These are phyloP conservation scores for Patellifolia procumbens DNA, from an alignment of 179 eudicot genomes.

Conservation along the genomic window DNA sequence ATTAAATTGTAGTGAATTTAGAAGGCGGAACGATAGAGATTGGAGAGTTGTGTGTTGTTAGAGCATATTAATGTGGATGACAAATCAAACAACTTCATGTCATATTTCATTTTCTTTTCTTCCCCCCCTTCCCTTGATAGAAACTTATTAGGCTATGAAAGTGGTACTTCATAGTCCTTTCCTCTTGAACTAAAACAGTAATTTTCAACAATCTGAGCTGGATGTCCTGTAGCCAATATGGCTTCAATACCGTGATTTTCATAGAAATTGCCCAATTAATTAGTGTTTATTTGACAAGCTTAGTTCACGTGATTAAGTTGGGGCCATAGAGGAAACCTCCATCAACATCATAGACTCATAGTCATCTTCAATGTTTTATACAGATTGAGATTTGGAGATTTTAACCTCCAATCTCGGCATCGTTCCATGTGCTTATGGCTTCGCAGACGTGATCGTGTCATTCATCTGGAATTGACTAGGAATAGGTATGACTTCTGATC, in stretches of 20 bases:
- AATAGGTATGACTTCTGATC: constrained; percentile 32
- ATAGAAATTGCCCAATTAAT: constrained; percentile 6
- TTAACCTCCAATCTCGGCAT: constrained; percentile 23
- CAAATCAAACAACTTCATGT: background rate
- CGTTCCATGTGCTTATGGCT: constrained; percentile 34
- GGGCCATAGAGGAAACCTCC: constrained; percentile 15
- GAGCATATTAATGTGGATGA: background rate
- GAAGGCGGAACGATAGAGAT: background rate
- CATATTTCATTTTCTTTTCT: background rate
- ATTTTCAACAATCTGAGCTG: constrained; percentile 24
- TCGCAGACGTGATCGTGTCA: constrained; percentile 26
- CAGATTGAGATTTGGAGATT: constrained; percentile 24
- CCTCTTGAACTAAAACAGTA: constrained; percentile 4
- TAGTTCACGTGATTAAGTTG: constrained; percentile 27
- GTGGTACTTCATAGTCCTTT: constrained; percentile 21
- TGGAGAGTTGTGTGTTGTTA: background rate
- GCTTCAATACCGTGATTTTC: constrained; percentile 11
- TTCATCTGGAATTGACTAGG: constrained; percentile 23
- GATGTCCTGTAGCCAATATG: constrained; percentile 11
- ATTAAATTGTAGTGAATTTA: background rate
- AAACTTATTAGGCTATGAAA: background rate
- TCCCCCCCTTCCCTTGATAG: background rate
- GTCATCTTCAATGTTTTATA: constrained; percentile 25
- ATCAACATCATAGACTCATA: constrained; percentile 24
- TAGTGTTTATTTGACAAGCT: constrained; percentile 12